Percentiles rank a stretch among this genome's conserved stretches.
These are phyloP conservation scores for Lactarius hengduanensis DNA, from an alignment of 768 basidiomycete genomes.

Conservation along the genomic window DNA sequence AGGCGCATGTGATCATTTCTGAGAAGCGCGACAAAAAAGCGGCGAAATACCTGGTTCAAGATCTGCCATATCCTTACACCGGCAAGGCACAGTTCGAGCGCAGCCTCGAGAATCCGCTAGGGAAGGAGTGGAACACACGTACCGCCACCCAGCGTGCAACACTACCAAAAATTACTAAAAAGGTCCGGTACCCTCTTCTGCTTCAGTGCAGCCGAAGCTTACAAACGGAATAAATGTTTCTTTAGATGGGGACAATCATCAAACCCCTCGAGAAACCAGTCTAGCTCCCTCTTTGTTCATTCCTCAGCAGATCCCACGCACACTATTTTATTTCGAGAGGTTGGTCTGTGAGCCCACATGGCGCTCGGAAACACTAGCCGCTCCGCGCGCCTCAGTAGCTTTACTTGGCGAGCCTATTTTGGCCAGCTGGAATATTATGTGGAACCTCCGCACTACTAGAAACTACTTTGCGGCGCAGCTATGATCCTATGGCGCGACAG, in stretches of 20 bases:
- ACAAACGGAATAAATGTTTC: slow-evolving; percentile 1
- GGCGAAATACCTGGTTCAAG: slow-evolving; percentile 82
- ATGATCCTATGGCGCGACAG: not conserved
- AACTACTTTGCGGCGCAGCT: not conserved
- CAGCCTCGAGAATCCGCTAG: slow-evolving; percentile 75
- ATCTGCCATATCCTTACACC: slow-evolving; percentile 93
- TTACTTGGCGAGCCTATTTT: not conserved
- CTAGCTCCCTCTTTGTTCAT: slow-evolving; percentile 28
- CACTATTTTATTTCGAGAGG: slow-evolving; percentile 4
- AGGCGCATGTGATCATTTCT: slow-evolving; percentile 90
- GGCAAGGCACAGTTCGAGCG: slow-evolving; percentile 91
- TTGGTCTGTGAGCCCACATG: not conserved
- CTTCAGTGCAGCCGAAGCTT: not conserved
- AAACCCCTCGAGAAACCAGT: slow-evolving; percentile 60
- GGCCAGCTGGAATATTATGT: not conserved
- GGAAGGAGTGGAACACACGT: slow-evolving; percentile 92
- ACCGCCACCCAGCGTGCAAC: slow-evolving; percentile 82
- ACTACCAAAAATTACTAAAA: slow-evolving; percentile 82
- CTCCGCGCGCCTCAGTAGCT: not conserved
- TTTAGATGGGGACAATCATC: slow-evolving; percentile 67
- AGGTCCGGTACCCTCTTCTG: slow-evolving; percentile 47
- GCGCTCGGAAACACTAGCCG: not conserved
- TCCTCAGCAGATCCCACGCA: no score
- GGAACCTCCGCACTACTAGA: not conserved
- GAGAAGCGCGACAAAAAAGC: slow-evolving; percentile 96